phyloP scores from a whole-genome alignment of 352 stramenopile species.

The Globisporangium uncinulatum region DNA sequence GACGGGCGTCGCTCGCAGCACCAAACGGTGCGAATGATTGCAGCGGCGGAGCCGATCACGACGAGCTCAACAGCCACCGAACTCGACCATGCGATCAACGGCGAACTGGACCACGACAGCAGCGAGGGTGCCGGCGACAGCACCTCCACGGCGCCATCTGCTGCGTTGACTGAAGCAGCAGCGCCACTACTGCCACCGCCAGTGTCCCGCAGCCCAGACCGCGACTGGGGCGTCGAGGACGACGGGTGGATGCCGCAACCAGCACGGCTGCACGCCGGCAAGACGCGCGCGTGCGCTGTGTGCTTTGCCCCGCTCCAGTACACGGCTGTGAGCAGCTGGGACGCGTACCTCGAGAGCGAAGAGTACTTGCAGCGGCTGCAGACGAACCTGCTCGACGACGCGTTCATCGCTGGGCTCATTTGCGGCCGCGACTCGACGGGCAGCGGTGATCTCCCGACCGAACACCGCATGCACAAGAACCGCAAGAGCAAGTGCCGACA shows the following conservation, averaged over 20 bases:
- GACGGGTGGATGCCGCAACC: slow-evolving; percentile 86
- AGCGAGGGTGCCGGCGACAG: slow-evolving; percentile 2
- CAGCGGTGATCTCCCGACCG: slow-evolving; percentile 68
- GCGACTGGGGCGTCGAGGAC: slow-evolving; percentile 28
- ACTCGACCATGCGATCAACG: not conserved
- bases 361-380: slow-evolving; percentile 70
- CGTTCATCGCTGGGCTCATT: slow-evolving; percentile 73
- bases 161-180: not conserved
- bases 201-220: not conserved
- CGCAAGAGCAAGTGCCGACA: slow-evolving; percentile 77
- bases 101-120: slow-evolving; percentile 4
- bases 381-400: slow-evolving; percentile 66
- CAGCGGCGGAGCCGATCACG: not conserved
- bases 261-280: slow-evolving; percentile 69
- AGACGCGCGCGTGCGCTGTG: slow-evolving; percentile 66
- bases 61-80: not conserved
- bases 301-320: slow-evolving; percentile 79
- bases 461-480: slow-evolving; percentile 85
- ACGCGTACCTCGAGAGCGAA: slow-evolving; percentile 80
- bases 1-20: too few relatives aligned
- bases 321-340: slow-evolving; percentile 56
- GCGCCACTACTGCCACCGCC: not conserved
- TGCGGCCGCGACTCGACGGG: slow-evolving; percentile 51
- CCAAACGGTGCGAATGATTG: not conserved
- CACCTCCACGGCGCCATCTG: not conserved